These are phyloP conservation scores for Xerocomus spinulosus DNA, from an alignment of 768 basidiomycete species.

Conservation along the genomic window DNA sequence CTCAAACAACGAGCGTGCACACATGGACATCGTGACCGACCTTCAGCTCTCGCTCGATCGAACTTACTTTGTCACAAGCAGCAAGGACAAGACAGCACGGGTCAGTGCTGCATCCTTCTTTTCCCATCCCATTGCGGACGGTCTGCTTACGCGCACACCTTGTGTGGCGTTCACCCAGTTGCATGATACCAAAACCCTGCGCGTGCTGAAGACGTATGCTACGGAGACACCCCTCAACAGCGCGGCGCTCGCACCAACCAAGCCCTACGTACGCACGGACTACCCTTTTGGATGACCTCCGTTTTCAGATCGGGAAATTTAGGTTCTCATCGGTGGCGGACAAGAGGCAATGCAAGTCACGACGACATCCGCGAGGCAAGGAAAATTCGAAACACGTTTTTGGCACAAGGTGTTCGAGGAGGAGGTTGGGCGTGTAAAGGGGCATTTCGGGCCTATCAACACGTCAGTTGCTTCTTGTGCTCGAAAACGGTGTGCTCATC, in stretches of 20 bases:
- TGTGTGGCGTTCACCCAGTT: constrained; percentile 42
- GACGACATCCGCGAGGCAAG: constrained; percentile 88
- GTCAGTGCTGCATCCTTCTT: constrained; percentile 38
- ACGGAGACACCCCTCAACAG: constrained; percentile 97
- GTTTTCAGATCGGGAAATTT: not conserved
- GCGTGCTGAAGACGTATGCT: constrained; percentile 87
- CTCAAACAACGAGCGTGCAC: constrained; percentile 79
- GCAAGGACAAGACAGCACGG: constrained; percentile 95
- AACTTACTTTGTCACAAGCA: constrained; percentile 93
- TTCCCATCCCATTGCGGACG: too few species aligned
- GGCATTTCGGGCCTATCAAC: constrained; percentile 95
- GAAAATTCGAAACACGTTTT: constrained; percentile 97
- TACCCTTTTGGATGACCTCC: not conserved
- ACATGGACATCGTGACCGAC: constrained; percentile 85
- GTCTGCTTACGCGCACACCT: too few species aligned
- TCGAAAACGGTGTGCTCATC: constrained; percentile 2
- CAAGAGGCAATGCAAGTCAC: constrained; percentile 98
- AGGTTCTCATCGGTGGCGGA: constrained; percentile 92
- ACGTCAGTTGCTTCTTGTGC: constrained; percentile 56
- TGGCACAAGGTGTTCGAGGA: constrained; percentile 98
- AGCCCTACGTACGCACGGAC: constrained; percentile 67
- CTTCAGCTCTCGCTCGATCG: constrained; percentile 86
- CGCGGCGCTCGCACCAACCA: constrained; percentile 76
- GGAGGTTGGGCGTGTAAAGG: constrained; percentile 95
- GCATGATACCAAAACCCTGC: constrained; percentile 84